phyloP scores from a whole-genome alignment of 306 rosid species.

The Quercus cerris region DNA sequence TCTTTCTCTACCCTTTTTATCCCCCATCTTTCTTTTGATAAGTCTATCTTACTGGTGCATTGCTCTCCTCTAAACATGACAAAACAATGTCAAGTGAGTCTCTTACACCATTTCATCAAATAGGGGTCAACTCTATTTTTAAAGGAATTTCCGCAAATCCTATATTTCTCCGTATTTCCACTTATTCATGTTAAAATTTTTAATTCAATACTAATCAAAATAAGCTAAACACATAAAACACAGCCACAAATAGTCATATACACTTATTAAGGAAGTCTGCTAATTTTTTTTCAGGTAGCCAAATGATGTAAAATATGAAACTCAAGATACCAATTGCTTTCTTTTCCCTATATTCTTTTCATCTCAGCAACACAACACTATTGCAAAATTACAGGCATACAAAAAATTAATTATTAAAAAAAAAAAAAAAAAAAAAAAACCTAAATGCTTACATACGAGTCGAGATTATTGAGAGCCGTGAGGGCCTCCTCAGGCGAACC shows the following conservation, averaged over 20 bases:
- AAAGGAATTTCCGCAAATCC: no score
- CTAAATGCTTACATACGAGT: constrained; percentile 66
- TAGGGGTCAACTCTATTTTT: no score
- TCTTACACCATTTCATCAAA: no score
- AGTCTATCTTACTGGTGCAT: no score
- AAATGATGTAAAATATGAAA: not conserved
- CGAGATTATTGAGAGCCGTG: constrained; percentile 61
- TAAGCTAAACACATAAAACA: not conserved
- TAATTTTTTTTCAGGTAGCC: not conserved
- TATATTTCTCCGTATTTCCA: no score
- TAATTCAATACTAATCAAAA: no score
- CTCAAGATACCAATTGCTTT: not conserved
- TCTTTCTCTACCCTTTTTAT: no score
- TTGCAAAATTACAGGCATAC: not conserved
- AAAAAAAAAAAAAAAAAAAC: not conserved
- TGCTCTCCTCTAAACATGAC: no score
- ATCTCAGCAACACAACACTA: not conserved
- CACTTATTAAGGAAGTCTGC: not conserved
- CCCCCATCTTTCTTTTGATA: no score
- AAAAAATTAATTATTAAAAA: not conserved
- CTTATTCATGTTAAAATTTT: no score
- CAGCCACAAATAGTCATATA: not conserved
- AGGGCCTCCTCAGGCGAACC: constrained; percentile 80
- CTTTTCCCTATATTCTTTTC: not conserved
- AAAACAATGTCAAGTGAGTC: no score